Percentiles rank a stretch among this genome's conserved stretches.
Evolutionary conservation across 345 rosid genomes (phyloP).

Genomic region (Anastatica hierochuntica): DNA sequence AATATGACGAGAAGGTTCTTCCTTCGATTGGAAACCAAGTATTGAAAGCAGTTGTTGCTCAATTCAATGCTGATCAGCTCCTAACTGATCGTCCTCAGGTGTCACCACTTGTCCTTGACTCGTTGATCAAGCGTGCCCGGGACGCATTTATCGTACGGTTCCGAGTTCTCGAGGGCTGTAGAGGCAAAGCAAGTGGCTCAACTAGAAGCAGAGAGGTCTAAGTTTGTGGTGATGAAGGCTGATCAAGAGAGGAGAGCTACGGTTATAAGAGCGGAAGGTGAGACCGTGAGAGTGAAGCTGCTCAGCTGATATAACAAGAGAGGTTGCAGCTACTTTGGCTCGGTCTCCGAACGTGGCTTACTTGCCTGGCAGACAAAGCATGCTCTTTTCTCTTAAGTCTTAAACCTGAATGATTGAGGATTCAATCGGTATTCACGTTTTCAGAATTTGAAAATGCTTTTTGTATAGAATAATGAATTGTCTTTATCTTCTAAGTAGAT

Average conservation of each 20-base stretch:
- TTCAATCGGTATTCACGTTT: conserved; percentile 8
- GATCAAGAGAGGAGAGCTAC: conserved; percentile 99
- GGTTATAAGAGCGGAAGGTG: conserved; percentile 92
- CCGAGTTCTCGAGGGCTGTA: conserved; percentile 89
- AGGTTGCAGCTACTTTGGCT: conserved; percentile 77
- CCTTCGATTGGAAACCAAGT: conserved; percentile 98
- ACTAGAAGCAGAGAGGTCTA: conserved; percentile 97
- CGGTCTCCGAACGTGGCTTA: conserved; percentile 81
- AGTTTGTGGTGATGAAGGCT: conserved; percentile 89
- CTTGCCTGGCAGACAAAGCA: conserved; percentile 82
- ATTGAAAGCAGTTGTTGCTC: conserved; percentile 96
- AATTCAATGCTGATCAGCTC: conserved; percentile 96
- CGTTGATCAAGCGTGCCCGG: conserved; percentile 63
- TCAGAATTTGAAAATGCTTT: no score
- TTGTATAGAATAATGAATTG: no score
- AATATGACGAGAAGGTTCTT: conserved; percentile 90
- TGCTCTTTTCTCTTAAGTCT: conserved; percentile 65
- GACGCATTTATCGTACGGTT: conserved; percentile 91
- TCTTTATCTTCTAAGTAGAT: background rate
- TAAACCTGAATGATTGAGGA: conserved; percentile 39
- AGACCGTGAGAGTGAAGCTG: conserved; percentile 97
- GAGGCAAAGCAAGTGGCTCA: conserved; percentile 99
- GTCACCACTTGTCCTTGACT: conserved; percentile 73
- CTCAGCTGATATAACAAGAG: conserved; percentile 83
- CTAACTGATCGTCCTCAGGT: conserved; percentile 96